phyloP scores from a whole-genome alignment of 164 flowering plant species.

The Vitis riparia region DNA sequence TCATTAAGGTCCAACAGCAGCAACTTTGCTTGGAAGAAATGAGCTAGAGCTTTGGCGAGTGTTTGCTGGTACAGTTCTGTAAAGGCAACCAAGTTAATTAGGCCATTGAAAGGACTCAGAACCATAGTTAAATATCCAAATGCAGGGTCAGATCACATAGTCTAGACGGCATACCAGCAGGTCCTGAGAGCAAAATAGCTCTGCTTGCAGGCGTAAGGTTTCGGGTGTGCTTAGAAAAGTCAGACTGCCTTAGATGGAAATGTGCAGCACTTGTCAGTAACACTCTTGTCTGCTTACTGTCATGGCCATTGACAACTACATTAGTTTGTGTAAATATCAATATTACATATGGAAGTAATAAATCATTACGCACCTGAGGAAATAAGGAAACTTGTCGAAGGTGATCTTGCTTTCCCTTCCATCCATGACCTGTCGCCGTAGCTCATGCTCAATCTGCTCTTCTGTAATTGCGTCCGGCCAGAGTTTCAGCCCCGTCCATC shows the following conservation, averaged over 20 bases:
- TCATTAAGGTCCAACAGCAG: no score
- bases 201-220: constrained; percentile 73
- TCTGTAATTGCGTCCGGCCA: constrained; percentile 28
- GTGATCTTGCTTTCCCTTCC: constrained; percentile 47
- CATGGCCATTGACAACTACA: constrained; percentile 1
- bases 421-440: constrained; percentile 44
- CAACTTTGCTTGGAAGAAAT: no score
- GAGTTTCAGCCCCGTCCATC: constrained; percentile 35
- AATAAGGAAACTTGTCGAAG: constrained; percentile 68
- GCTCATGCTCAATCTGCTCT: constrained; percentile 54
- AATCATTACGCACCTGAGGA: constrained; percentile 39
- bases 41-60: no score
- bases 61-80: no score
- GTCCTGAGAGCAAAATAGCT: constrained; percentile 69
- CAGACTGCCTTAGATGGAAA: constrained; percentile 59
- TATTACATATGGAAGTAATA: background rate
- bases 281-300: constrained; percentile 58
- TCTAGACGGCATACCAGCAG: constrained; percentile 44
- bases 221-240: constrained; percentile 60
- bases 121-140: background rate
- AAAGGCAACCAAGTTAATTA: no score
- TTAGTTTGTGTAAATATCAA: no score
- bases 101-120: no score
- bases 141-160: no score
- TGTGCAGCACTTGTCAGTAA: constrained; percentile 64